Evolutionary conservation across 768 basidiomycete genomes (phyloP).

Genomic region (Russula dissimulans): DNA sequence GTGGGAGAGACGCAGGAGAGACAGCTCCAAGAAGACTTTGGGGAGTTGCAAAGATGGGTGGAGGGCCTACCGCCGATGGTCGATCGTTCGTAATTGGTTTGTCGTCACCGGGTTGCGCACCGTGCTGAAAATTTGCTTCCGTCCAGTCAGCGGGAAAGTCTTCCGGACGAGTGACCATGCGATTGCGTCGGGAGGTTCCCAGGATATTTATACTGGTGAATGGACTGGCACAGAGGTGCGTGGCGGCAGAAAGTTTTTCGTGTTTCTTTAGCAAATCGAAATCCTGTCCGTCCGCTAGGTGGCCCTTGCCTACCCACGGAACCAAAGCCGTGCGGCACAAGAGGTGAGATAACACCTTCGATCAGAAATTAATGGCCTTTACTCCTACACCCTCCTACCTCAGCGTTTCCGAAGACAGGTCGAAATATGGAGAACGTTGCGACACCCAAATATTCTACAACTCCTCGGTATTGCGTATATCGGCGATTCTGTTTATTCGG

Average conservation of each 20-base stretch:
- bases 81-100: slow-evolving; percentile 11
- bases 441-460: slow-evolving; percentile 13
- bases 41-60: slow-evolving; percentile 9
- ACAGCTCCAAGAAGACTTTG: slow-evolving; percentile 16
- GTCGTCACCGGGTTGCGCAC: background rate
- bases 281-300: background rate
- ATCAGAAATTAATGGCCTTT: too few relatives aligned
- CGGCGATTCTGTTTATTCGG: slow-evolving; percentile 5
- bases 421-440: slow-evolving; percentile 17
- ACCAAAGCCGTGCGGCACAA: slow-evolving; percentile 4
- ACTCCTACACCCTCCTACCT: background rate
- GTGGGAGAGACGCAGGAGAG: slow-evolving; percentile 10
- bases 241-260: background rate
- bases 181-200: slow-evolving; percentile 10
- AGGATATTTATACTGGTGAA: slow-evolving; percentile 17
- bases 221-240: slow-evolving; percentile 10
- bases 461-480: slow-evolving; percentile 14
- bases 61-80: slow-evolving; percentile 15
- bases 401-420: slow-evolving; percentile 16
- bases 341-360: slow-evolving; percentile 3
- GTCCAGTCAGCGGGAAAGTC: slow-evolving; percentile 11
- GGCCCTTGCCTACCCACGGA: slow-evolving; percentile 7
- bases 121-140: background rate
- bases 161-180: slow-evolving; percentile 5
- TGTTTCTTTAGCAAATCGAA: background rate